These are phyloP conservation scores for Torrubiella hemipterigena DNA, from an alignment of 2,329 filamentous ascomycete genomes.

Conservation along the genomic window DNA sequence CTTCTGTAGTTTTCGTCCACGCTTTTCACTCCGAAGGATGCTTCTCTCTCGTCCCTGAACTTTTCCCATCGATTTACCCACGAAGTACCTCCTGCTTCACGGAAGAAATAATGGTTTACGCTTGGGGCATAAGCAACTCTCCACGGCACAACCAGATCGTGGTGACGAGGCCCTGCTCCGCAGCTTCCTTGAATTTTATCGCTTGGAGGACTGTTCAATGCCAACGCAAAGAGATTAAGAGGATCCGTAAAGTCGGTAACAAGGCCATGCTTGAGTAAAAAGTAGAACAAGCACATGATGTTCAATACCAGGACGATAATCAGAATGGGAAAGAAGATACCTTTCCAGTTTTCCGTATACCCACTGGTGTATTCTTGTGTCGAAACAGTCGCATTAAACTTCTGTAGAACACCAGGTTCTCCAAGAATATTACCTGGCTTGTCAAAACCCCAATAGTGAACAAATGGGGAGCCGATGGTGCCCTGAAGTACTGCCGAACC, in stretches of 20 bases:
- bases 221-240: slow-evolving; percentile 60
- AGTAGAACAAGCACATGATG: slow-evolving; percentile 50
- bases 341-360: slow-evolving; percentile 47
- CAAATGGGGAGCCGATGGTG: slow-evolving; percentile 46
- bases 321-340: slow-evolving; percentile 55
- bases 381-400: slow-evolving; percentile 51
- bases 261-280: slow-evolving; percentile 41
- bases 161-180: slow-evolving; percentile 21
- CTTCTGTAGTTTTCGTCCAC: too few species aligned
- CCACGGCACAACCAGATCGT: slow-evolving; percentile 28
- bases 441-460: slow-evolving; percentile 39
- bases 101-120: slow-evolving; percentile 30
- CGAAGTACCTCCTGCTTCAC: too few species aligned
- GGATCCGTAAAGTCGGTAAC: slow-evolving; percentile 73
- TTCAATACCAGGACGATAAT: slow-evolving; percentile 55
- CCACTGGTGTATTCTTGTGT: slow-evolving; percentile 62
- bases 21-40: slow-evolving; percentile 9
- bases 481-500: slow-evolving; percentile 54
- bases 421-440: slow-evolving; percentile 21
- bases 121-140: slow-evolving; percentile 24
- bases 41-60: slow-evolving; percentile 12
- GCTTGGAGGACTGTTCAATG: slow-evolving; percentile 45
- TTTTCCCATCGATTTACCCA: slow-evolving; percentile 9
- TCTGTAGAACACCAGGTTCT: slow-evolving; percentile 32
- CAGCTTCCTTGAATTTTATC: slow-evolving; percentile 23